Evolutionary conservation across 2,329 filamentous ascomycete species (phyloP), one percentile per base, ranked within the genome.

Genomic region (Emmonsiellopsis sp.): DNA sequence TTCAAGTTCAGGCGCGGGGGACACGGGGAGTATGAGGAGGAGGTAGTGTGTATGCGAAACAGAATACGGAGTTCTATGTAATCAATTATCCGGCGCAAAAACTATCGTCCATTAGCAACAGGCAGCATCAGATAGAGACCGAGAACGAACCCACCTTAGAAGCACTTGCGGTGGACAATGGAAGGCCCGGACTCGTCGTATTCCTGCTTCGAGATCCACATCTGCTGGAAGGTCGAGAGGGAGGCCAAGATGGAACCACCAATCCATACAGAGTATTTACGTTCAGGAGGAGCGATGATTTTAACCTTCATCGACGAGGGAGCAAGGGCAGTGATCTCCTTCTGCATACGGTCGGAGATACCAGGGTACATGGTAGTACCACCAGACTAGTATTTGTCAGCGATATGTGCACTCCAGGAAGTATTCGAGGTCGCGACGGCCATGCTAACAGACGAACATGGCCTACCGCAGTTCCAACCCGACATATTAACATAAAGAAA

Each of bases 121-220:
- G 21, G 21, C 21, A 5, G 3, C 21, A 27, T 5, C 21, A 27
- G 17, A 27, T 5, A 27, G 5, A 27, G 21, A 27, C 21, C 5
- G 21, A 27, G n/a, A 1, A 31, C 11, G 6, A 46, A 42, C 58
- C 53, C 64, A 68, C 84, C 86, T 95, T 95, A 96, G 87, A 96
- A 96, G 88, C 92, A 96, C 89, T 96, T 97, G 86, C 91, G 88
- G 87, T 97, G 92, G 71, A 97, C 92, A 73, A 97, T 97, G 72
- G 91, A 96, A 69, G 92, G 93, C 80, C 92, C 92, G 77, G 87
- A 93, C 89, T 97, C 93, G 82, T 98, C 93, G 86, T 97, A 97
- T 84, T 97, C 92, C 82, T 98, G 93, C 90, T 98, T 98, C 70
- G 93, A 98, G 86, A 98, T 97, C 93, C 93, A 98, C 93, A 98